Base-by-base conservation (phyloP, 2,329 filamentous ascomycete genomes). In the Diplocarpon mali region DNA sequence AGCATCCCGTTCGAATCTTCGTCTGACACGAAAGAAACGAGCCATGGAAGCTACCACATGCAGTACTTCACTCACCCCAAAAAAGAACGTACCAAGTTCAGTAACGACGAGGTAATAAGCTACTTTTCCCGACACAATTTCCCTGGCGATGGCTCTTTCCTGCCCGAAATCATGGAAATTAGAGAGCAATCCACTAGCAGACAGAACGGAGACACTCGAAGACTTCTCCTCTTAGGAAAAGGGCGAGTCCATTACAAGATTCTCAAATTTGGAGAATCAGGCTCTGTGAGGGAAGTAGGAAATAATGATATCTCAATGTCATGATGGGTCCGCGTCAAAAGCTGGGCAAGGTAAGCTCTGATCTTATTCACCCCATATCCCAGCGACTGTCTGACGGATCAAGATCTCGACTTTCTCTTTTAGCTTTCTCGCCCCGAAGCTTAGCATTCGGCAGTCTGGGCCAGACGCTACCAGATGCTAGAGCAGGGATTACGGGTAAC, bases 191-290 rank as follows among this genome's bases (percentile, higher is more conserved):
- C 35, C 32, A 20, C 17, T 7, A n/a, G 28, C 39, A 39, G 28
- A 30, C 27, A 32, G 12, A 47, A 48, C 9, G 46, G 48, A 17
- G 47, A 55, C 17, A 40, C 35, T 15, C 46, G 45, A 38, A 51
- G 58, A 38, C 40, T 62, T 7, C 43, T 59, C 28, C 24, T 62
- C 24, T 42, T 61, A 7, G 46, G 50, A 16, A 52, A 56, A 48
- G 54, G 58, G 30, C 48, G 42, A 17, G 15, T 55, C 34, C 53
- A 56, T 16, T 62, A 61, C 35, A 57, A 56, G 38, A 52, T 62
- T 20, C 52, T 60, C 15, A 56, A 47, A 20, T 47, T 55, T 16
- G 24, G 32, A 5, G 35, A 20, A 20, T 12, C 39, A 1, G 9
- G n/a, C 28, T 13, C 38, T 14, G 10, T 36, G 5, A 38, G 13